These are phyloP conservation scores for Ceriops zippeliana DNA, from an alignment of 345 rosid species.

Conservation along the genomic window DNA sequence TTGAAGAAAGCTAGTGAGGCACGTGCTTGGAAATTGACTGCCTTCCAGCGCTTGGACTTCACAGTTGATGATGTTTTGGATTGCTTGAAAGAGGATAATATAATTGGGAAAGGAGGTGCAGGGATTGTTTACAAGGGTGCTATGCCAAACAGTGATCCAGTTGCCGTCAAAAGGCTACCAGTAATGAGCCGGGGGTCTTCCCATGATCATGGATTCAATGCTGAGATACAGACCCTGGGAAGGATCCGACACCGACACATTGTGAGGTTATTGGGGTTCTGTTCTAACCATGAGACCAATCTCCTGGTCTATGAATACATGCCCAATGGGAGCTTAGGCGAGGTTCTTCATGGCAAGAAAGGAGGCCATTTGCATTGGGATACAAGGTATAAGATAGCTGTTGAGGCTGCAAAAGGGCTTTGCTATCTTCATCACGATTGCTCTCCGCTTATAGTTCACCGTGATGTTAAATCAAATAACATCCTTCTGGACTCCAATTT, in stretches of 20 bases:
- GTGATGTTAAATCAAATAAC: slow-evolving; percentile 84
- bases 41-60: slow-evolving; percentile 93
- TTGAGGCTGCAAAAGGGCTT: slow-evolving; percentile 84
- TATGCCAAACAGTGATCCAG: slow-evolving; percentile 74
- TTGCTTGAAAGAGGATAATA: slow-evolving; percentile 82
- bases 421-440: slow-evolving; percentile 92
- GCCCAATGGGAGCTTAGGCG: slow-evolving; percentile 92
- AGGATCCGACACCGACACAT: slow-evolving; percentile 84
- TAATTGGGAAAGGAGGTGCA: slow-evolving; percentile 92
- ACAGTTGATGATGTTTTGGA: slow-evolving; percentile 78
- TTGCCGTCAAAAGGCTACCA: slow-evolving; percentile 80
- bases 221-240: slow-evolving; percentile 90
- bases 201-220: slow-evolving; percentile 95
- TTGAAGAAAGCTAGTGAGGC: slow-evolving; percentile 77
- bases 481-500: slow-evolving; percentile 74
- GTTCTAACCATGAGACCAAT: slow-evolving; percentile 89
- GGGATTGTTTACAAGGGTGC: slow-evolving; percentile 81
- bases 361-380: slow-evolving; percentile 92
- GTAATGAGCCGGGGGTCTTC: slow-evolving; percentile 81
- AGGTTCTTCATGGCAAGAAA: slow-evolving; percentile 86
- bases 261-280: slow-evolving; percentile 74
- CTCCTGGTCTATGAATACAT: slow-evolving; percentile 82
- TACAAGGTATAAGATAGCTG: slow-evolving; percentile 74
- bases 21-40: slow-evolving; percentile 87
- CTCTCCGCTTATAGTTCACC: slow-evolving; percentile 79